A percentile compares a stretch with the other conserved stretches of the same genome.
Conservation (phyloP, 257 asterid species). For the Solanum infundibuliforme region DNA sequence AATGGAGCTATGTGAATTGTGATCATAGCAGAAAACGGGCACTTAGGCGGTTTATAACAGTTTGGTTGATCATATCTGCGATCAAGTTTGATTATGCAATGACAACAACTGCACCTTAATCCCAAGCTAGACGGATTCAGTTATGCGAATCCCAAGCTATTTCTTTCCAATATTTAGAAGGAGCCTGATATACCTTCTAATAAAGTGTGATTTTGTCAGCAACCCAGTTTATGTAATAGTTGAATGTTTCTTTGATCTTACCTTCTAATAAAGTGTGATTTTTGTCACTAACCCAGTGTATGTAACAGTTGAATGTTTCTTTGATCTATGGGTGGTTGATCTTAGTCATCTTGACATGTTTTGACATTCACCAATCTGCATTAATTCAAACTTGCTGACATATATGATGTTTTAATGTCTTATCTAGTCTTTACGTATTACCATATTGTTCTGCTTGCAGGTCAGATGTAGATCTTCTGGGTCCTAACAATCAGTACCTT, state of each 20-base stretch:
- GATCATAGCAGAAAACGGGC: neutral
- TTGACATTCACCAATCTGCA: neutral
- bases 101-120: neutral
- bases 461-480: conserved; percentile 79
- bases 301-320: neutral
- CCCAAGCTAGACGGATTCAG: neutral
- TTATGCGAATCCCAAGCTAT: neutral
- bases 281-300: neutral
- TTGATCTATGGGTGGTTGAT: neutral
- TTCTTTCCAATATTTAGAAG: neutral
- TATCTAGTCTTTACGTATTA: neutral
- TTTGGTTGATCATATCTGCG: neutral
- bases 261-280: neutral
- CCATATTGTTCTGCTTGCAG: conserved; percentile 23
- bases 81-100: neutral
- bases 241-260: neutral
- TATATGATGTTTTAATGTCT: neutral
- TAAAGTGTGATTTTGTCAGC: neutral
- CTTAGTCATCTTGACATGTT: neutral
- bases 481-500: conserved; percentile 87
- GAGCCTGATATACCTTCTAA: neutral
- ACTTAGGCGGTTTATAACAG: neutral
- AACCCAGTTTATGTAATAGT: neutral
- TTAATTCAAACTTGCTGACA: neutral
- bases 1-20: neutral